Evolutionary conservation across 1,139 yeast genomes (phyloP).

Genomic region (Sugiyamaella japonica): DNA sequence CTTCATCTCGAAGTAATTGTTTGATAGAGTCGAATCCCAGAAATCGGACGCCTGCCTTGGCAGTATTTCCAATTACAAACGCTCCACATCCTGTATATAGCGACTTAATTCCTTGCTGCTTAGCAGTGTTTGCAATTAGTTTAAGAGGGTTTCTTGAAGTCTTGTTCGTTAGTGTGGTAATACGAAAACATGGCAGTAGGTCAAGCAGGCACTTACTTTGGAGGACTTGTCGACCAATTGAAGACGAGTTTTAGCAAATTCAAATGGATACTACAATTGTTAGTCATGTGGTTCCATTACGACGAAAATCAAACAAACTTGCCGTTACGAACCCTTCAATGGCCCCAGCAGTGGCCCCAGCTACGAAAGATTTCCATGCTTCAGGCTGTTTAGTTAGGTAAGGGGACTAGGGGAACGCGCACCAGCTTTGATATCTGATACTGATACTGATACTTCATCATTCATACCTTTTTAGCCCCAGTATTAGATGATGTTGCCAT

Average conservation of each 20-base stretch:
- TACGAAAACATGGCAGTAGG: neutral
- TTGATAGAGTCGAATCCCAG: constrained; percentile 90
- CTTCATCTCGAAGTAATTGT: constrained; percentile 68
- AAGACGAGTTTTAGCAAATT: constrained; percentile 90
- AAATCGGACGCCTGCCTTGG: constrained; percentile 91
- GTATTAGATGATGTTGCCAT: neutral
- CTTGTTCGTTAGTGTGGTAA: neutral
- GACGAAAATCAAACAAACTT: constrained; percentile 15
- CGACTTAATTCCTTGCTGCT: constrained; percentile 74
- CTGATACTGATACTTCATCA: neutral
- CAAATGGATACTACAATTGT: constrained; percentile 69
- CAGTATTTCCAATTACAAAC: constrained; percentile 91
- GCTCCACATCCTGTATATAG: constrained; percentile 98
- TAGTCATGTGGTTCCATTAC: neutral
- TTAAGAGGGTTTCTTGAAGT: constrained; percentile 65
- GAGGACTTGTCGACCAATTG: constrained; percentile 76
- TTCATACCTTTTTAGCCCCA: neutral
- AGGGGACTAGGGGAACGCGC: no score
- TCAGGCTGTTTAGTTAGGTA: constrained; percentile 29
- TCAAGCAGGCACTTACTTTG: constrained; percentile 40
- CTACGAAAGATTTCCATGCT: constrained; percentile 72
- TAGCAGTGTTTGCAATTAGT: constrained; percentile 70
- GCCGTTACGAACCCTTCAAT: constrained; percentile 79
- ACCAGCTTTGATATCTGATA: neutral
- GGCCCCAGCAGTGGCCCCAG: constrained; percentile 96